These are phyloP conservation scores for Sporisorium graminicola DNA, from an alignment of 1,284 basidiomycete genomes.

Conservation along the genomic window DNA sequence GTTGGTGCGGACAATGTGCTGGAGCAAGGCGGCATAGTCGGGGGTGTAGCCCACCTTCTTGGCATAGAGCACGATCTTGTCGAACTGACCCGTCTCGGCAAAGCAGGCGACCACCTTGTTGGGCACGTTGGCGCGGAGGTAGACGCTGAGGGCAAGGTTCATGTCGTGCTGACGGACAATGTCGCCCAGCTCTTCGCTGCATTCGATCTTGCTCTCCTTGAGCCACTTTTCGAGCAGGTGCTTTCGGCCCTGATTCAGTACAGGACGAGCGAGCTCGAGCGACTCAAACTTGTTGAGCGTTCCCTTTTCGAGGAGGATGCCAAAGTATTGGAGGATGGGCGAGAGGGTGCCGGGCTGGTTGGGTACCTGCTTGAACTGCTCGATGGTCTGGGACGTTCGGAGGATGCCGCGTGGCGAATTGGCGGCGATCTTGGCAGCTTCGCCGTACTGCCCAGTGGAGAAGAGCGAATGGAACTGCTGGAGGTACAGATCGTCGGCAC, in stretches of 20 bases:
- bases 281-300: slow-evolving; percentile 97
- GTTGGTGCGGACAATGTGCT: slow-evolving; percentile 96
- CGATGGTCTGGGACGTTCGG: slow-evolving; percentile 94
- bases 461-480: slow-evolving; percentile 96
- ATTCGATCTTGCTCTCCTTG: slow-evolving; percentile 99
- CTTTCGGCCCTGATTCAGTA: slow-evolving; percentile 95
- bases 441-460: slow-evolving; percentile 87
- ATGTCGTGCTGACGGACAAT: slow-evolving; percentile 95
- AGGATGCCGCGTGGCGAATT: slow-evolving; percentile 97
- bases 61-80: slow-evolving; percentile 97
- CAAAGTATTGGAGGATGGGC: slow-evolving; percentile 98
- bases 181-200: slow-evolving; percentile 98
- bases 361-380: slow-evolving; percentile 96
- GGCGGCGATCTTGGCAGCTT: slow-evolving; percentile 98
- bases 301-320: slow-evolving; percentile 95
- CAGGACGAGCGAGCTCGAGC: slow-evolving; percentile 93
- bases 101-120: slow-evolving; percentile 98
- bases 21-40: slow-evolving; percentile 93
- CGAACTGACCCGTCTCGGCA: slow-evolving; percentile 97
- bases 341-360: slow-evolving; percentile 89
- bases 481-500: slow-evolving; percentile 96
- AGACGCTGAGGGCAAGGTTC: slow-evolving; percentile 98
- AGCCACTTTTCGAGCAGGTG: slow-evolving; percentile 99
- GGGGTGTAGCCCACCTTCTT: slow-evolving; percentile 97
- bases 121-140: slow-evolving; percentile 96